These are phyloP conservation scores for Penicillium glabrum DNA, from an alignment of 2,329 filamentous ascomycete species.

Conservation along the genomic window DNA sequence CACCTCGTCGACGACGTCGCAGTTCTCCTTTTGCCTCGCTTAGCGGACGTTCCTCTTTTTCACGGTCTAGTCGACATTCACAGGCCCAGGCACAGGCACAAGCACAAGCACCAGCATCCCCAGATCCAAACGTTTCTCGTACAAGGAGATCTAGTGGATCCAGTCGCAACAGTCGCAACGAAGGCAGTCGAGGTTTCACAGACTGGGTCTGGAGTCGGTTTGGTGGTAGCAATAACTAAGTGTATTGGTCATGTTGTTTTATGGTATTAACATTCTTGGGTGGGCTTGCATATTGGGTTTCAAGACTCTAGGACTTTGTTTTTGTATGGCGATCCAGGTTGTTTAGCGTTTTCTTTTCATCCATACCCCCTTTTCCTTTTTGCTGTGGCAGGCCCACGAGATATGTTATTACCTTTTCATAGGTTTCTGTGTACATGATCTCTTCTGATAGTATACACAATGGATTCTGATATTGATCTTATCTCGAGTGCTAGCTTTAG, in stretches of 20 bases:
- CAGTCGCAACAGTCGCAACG: constrained; percentile 16
- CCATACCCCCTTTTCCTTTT: neutral
- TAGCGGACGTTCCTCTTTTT: constrained; percentile 21
- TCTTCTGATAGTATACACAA: neutral
- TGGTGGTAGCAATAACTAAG: constrained; percentile 10
- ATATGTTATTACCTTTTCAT: neutral
- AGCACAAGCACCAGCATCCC: neutral
- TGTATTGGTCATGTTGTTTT: neutral
- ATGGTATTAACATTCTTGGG: neutral
- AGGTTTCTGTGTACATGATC: neutral
- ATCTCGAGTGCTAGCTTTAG: neutral
- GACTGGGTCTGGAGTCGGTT: constrained; percentile 29
- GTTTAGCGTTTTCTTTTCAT: neutral
- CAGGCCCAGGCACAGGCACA: neutral
- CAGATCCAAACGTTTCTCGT: neutral
- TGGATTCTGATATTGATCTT: neutral
- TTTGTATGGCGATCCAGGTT: neutral
- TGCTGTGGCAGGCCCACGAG: neutral
- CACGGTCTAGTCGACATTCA: constrained; percentile 10
- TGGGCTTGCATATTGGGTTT: neutral
- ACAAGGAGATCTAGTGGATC: constrained; percentile 1
- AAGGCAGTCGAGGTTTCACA: constrained; percentile 20
- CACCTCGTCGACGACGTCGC: constrained; percentile 8
- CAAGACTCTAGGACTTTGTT: neutral
- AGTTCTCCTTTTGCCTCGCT: constrained; percentile 10